Evolutionary conservation across 305 asterid species (phyloP).

Genomic region (Rubia peregrina): DNA sequence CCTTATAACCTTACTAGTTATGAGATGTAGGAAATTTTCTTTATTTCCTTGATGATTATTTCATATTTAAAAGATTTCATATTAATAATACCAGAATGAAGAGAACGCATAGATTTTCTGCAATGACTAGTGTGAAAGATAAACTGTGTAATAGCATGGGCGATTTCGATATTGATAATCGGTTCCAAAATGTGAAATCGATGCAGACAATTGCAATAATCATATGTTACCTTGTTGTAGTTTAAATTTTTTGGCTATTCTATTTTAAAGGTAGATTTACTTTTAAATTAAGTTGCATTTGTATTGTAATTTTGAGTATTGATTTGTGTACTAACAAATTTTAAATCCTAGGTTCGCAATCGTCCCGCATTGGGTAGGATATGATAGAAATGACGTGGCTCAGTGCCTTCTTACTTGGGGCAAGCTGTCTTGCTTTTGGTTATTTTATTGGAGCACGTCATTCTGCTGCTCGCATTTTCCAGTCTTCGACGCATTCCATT

Average conservation of each 20-base stretch:
- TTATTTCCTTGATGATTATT: neutral
- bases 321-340: neutral
- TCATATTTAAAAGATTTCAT: neutral
- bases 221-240: neutral
- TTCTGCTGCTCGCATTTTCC: slow-evolving; percentile 31
- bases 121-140: neutral
- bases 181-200: neutral
- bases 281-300: neutral
- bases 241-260: neutral
- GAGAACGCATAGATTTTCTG: neutral
- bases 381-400: slow-evolving; percentile 75
- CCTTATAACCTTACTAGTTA: neutral
- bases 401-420: slow-evolving; percentile 64
- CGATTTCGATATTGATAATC: neutral
- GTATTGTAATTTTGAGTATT: neutral
- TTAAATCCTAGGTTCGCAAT: neutral
- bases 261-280: no score
- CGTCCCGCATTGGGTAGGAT: slow-evolving; percentile 23
- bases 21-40: no score
- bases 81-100: no score
- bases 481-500: slow-evolving; percentile 14
- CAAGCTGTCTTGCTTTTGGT: slow-evolving; percentile 75
- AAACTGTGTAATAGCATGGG: neutral
- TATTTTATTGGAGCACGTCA: slow-evolving; percentile 53
- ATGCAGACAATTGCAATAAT: neutral